phyloP scores from a whole-genome alignment of 306 rosid genomes.

The Medicago lupulina region DNA sequence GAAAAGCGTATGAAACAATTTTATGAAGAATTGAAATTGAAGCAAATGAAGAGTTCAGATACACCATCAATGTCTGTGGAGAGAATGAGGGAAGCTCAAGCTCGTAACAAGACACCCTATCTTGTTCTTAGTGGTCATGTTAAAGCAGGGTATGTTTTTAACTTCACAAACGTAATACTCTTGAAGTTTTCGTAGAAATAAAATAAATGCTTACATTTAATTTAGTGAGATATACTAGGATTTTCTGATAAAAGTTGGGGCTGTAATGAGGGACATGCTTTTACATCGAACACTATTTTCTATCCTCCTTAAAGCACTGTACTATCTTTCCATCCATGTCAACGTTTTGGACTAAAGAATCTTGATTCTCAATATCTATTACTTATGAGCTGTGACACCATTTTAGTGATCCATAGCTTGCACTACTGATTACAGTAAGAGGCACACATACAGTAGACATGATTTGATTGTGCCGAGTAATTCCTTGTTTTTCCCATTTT shows the following conservation, averaged over 20 bases:
- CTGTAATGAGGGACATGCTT: slow-evolving; percentile 10
- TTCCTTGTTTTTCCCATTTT: slow-evolving; percentile 2
- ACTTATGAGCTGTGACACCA: background rate
- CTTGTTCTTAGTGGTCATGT: slow-evolving; percentile 97
- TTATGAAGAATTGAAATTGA: slow-evolving; percentile 84
- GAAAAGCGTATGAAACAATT: slow-evolving; percentile 93
- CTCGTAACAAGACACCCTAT: slow-evolving; percentile 79
- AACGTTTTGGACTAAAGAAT: slow-evolving; percentile 17
- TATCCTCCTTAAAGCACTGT: background rate
- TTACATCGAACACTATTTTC: slow-evolving; percentile 1
- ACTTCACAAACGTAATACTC: slow-evolving; percentile 25
- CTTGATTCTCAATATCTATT: background rate
- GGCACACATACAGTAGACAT: background rate
- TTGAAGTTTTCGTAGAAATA: slow-evolving; percentile 4
- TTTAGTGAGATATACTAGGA: slow-evolving; percentile 37
- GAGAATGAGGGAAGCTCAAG: slow-evolving; percentile 98
- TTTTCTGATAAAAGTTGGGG: slow-evolving; percentile 22
- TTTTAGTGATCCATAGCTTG: background rate
- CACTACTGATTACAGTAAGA: background rate
- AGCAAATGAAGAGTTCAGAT: slow-evolving; percentile 93
- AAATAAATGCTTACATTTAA: background rate
- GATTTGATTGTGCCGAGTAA: background rate
- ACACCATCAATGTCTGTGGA: slow-evolving; percentile 84
- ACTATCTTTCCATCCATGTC: background rate
- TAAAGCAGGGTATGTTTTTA: slow-evolving; percentile 77